phyloP scores from a whole-genome alignment of 306 rosid species.

The Hippophae rhamnoides region DNA sequence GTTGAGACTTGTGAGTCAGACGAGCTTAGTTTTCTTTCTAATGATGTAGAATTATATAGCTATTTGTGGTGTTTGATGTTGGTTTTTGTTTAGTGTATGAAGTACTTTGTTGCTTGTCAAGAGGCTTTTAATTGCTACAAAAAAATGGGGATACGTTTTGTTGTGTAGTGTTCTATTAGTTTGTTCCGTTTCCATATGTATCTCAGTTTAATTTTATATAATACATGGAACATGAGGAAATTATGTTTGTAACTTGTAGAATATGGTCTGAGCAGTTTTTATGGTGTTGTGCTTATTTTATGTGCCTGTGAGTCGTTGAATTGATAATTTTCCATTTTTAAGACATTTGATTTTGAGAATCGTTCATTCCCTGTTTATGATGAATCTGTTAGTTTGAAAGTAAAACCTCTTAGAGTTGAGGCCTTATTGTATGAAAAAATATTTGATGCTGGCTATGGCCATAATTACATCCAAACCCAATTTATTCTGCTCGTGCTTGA shows the following conservation, averaged over 20 bases:
- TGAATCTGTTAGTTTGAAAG: too few species aligned
- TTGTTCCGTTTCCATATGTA: not conserved
- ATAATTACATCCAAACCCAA: too few species aligned
- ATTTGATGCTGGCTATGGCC: too few species aligned
- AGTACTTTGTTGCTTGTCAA: not conserved
- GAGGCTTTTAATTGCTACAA: not conserved
- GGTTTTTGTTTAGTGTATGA: not conserved
- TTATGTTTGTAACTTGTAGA: too few species aligned
- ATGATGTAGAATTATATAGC: not conserved
- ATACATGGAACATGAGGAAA: too few species aligned
- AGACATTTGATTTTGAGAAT: too few species aligned
- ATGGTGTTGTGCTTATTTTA: too few species aligned
- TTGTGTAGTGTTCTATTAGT: conserved; percentile 13
- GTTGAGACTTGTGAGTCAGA: not conserved
- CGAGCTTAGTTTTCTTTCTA: not conserved
- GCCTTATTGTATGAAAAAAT: too few species aligned
- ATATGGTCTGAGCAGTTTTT: not conserved
- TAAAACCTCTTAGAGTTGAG: too few species aligned
- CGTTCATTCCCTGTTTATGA: too few species aligned
- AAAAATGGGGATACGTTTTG: not conserved
- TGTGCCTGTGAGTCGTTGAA: not conserved
- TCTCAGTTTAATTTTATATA: not conserved
- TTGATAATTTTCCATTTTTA: not conserved
- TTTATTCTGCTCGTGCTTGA: too few species aligned
- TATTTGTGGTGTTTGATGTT: not conserved